Evolutionary conservation across 2,329 filamentous ascomycete species (phyloP).

Genomic region (Botrytis paeoniae): DNA sequence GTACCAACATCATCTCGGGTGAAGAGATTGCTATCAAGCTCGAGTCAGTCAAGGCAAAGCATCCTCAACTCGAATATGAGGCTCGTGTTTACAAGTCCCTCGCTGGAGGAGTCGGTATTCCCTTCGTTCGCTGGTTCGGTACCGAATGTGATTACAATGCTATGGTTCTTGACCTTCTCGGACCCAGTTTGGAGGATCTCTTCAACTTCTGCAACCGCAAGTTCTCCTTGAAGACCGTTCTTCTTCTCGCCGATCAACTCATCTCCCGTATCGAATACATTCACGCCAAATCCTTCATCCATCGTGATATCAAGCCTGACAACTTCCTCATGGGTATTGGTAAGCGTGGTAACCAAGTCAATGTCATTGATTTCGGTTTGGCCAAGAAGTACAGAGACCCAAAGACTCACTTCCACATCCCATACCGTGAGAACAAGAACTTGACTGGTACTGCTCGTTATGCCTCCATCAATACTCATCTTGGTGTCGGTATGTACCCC

Average conservation of each 20-base stretch:
- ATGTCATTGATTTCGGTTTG: slow-evolving; percentile 97
- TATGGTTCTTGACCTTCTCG: slow-evolving; percentile 97
- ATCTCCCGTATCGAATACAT: slow-evolving; percentile 99
- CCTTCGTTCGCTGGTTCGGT: slow-evolving; percentile 98
- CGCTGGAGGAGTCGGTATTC: slow-evolving; percentile 94
- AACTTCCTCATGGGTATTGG: slow-evolving; percentile 99
- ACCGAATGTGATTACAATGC: slow-evolving; percentile 99
- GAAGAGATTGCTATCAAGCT: slow-evolving; percentile 99
- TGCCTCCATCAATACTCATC: slow-evolving; percentile 96
- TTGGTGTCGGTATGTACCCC: slow-evolving; percentile 73
- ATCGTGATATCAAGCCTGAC: slow-evolving; percentile 99
- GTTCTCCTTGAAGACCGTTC: slow-evolving; percentile 97
- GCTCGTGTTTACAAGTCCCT: slow-evolving; percentile 89
- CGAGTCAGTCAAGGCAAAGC: slow-evolving; percentile 98
- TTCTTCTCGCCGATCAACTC: slow-evolving; percentile 93
- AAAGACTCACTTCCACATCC: slow-evolving; percentile 99
- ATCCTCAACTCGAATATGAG: slow-evolving; percentile 98
- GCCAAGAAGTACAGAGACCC: slow-evolving; percentile 99
- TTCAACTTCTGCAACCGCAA: slow-evolving; percentile 99
- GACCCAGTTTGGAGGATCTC: slow-evolving; percentile 91
- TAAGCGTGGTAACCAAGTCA: slow-evolving; percentile 98
- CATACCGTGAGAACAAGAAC: slow-evolving; percentile 99
- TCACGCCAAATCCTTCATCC: slow-evolving; percentile 98
- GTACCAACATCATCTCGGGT: slow-evolving; percentile 98
- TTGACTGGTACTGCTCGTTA: slow-evolving; percentile 97